Percentiles rank a stretch among this genome's conserved stretches.
phyloP scores from a whole-genome alignment of 257 asterid species.

The Solanum okadae region DNA sequence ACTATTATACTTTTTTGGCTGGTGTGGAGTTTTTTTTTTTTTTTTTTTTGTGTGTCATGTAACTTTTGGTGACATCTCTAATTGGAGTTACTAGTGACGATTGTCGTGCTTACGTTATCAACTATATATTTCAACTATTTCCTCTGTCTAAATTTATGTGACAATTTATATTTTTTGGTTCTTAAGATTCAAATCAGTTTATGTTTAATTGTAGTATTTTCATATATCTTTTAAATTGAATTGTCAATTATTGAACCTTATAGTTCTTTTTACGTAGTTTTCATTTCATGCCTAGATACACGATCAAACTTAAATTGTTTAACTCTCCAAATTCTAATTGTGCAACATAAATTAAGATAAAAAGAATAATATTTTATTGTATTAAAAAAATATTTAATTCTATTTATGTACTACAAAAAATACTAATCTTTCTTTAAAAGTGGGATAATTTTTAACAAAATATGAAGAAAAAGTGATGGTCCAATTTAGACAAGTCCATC shows the following conservation, averaged over 20 bases:
- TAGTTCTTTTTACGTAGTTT: too few species aligned
- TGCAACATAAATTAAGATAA: neutral
- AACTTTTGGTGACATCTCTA: neutral
- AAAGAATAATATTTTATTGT: too few species aligned
- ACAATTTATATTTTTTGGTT: too few species aligned
- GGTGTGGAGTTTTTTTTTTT: neutral
- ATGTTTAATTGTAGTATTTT: too few species aligned
- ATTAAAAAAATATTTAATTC: too few species aligned
- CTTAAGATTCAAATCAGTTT: too few species aligned
- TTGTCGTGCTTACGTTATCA: neutral
- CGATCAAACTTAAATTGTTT: too few species aligned
- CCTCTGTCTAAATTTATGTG: neutral
- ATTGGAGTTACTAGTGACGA: neutral
- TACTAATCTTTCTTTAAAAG: neutral
- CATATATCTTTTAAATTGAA: too few species aligned
- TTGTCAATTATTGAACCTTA: too few species aligned
- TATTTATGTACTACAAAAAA: too few species aligned
- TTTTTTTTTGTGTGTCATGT: neutral
- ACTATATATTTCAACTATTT: neutral
- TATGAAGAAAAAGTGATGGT: neutral
- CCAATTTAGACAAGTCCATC: neutral
- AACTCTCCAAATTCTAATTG: too few species aligned
- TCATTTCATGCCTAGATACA: too few species aligned
- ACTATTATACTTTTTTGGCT: neutral
- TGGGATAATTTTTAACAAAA: neutral